Evolutionary conservation across 2,329 filamentous ascomycete genomes (phyloP), one percentile per base, ranked within the genome.

Genomic region (Elsinoe perseae): DNA sequence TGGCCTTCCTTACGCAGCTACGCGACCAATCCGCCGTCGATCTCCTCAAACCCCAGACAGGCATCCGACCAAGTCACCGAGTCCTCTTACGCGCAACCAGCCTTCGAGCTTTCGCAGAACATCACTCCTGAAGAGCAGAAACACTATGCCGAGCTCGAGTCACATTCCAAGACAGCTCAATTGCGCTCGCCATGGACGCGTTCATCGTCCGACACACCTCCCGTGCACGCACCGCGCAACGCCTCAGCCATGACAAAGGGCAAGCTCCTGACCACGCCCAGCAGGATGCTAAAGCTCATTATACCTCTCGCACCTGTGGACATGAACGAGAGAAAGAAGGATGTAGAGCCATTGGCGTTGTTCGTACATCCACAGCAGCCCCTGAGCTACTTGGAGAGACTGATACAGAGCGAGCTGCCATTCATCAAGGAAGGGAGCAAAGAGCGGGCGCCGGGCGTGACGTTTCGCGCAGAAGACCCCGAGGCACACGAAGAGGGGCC

Each of bases 321-420:
- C 57, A 75, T 76, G 27, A 79, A 81, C 60, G 72, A 73, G 1
- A 80, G 84, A 60, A 77, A 82, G 57, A 85, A 86, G 69, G 79
- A 84, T 48, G 82, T 92, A n/a, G 87, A 95, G 63, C 89, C 90
- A 0, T 76, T 95, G 10, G 90, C 90, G 0, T 79, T 95, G 0
- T 81, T 95, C 1, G 80, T 95, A 0, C 91, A 95, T 64, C 90
- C 91, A 0, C 88, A 95, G 60, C 91, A 96, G 66, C 91, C 91
- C 0, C 78, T 96, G 2, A 95, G 89, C 7, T 95, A 95, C 68
- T 82, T 95, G 40, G 89, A 95, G 69, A 82, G 89, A 7, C 75
- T 96, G 2, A 91, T 96, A 46, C 91, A 95, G 66, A 86, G 89
- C 54, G 91, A 95, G 69, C 76, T 95, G 0, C 87, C 89, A 0